These are phyloP conservation scores for Orobanche coerulescens DNA, from an alignment of 257 asterid genomes.

Conservation along the genomic window DNA sequence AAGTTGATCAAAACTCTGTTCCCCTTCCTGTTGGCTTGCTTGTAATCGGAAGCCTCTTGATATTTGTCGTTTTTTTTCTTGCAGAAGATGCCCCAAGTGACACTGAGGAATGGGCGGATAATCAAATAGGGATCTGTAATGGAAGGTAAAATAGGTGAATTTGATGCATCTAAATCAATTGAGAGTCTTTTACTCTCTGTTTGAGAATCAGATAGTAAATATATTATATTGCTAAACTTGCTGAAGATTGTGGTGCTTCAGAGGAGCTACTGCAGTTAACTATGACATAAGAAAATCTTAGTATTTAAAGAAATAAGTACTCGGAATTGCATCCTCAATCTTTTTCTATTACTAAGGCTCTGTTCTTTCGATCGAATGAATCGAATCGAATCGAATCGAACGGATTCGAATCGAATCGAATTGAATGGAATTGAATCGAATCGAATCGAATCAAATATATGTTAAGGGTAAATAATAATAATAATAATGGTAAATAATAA, in stretches of 20 bases:
- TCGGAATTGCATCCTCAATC: background rate
- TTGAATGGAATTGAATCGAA: too few relatives aligned
- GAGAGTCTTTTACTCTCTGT: slow-evolving; percentile 4
- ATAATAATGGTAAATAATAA: too few relatives aligned
- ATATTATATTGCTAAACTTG: background rate
- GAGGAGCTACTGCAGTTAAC: background rate
- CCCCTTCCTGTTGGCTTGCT: background rate
- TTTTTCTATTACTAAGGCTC: background rate
- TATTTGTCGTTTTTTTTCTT: slow-evolving; percentile 20
- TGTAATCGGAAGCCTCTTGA: background rate
- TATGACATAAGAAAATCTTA: background rate
- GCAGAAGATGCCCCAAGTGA: slow-evolving; percentile 43
- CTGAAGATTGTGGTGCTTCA: background rate
- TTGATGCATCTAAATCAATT: slow-evolving; percentile 26
- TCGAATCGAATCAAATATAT: too few relatives aligned
- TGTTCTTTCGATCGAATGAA: too few relatives aligned
- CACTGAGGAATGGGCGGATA: slow-evolving; percentile 32
- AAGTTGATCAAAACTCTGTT: background rate
- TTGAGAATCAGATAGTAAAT: background rate
- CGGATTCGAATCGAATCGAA: too few relatives aligned
- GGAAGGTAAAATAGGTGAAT: slow-evolving; percentile 68
- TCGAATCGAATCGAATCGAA: too few relatives aligned
- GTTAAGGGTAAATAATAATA: too few relatives aligned
- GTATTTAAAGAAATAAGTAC: background rate
- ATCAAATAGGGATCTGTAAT: slow-evolving; percentile 25